phyloP scores from a whole-genome alignment of 805 yeast genomes.

The Debaryomyces hansenii region DNA sequence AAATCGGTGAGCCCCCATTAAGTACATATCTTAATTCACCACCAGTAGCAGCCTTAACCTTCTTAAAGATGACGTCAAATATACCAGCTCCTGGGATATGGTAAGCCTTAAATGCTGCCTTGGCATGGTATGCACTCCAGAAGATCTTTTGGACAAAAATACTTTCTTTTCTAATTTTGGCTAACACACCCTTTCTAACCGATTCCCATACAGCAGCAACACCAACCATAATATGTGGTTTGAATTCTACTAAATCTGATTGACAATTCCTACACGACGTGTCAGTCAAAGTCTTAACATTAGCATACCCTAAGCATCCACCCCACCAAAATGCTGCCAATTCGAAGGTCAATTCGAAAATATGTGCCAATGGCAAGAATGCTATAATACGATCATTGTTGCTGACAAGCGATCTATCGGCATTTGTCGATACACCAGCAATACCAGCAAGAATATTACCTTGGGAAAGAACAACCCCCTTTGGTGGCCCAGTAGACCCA shows the following conservation, averaged over 20 bases:
- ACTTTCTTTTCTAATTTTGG: conserved; percentile 69
- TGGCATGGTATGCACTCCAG: conserved; percentile 84
- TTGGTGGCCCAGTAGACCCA: conserved; percentile 83
- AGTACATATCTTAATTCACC: conserved; percentile 72
- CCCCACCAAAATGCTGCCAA: conserved; percentile 85
- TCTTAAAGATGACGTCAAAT: conserved; percentile 81
- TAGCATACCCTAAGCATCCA: conserved; percentile 83
- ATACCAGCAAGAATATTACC: conserved; percentile 76
- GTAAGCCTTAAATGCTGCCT: conserved; percentile 58
- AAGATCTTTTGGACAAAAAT: conserved; percentile 71
- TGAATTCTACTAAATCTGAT: conserved; percentile 83
- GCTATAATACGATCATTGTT: conserved; percentile 74
- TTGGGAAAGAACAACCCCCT: conserved; percentile 75
- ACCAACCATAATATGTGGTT: conserved; percentile 95
- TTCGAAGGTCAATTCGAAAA: conserved; percentile 90
- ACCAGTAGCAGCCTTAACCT: conserved; percentile 92
- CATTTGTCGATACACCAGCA: conserved; percentile 74
- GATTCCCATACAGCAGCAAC: conserved; percentile 99
- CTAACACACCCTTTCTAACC: conserved; percentile 86
- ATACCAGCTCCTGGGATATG: conserved; percentile 73
- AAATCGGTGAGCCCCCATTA: conserved; percentile 93
- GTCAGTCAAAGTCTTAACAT: conserved; percentile 86
- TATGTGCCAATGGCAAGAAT: conserved; percentile 94
- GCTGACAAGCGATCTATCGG: conserved; percentile 50
- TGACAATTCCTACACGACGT: conserved; percentile 78